Conservation (phyloP, 768 basidiomycete species). For the Rossbeevera mucosa region DNA sequence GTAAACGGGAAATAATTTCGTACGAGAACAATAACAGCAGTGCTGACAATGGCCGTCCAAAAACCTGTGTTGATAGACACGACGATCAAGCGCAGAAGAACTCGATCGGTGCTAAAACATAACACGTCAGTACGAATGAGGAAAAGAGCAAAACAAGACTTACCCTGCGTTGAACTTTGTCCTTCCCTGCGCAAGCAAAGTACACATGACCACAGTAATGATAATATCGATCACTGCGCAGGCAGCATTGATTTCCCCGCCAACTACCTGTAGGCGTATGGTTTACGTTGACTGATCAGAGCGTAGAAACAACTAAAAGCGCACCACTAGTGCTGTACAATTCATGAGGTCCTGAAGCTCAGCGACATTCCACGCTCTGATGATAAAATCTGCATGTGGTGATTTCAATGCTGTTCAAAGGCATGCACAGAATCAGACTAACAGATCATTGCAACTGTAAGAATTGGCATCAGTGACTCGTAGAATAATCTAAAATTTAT, state of each 20-base stretch:
- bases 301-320: neutral
- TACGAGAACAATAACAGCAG: neutral
- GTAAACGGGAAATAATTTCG: neutral
- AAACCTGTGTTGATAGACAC: neutral
- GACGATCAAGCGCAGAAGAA: neutral
- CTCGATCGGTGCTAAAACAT: neutral
- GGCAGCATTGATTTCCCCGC: neutral
- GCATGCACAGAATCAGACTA: neutral
- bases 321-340: neutral
- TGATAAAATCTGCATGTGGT: neutral
- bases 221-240: neutral
- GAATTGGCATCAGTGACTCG: neutral
- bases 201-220: neutral
- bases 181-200: neutral
- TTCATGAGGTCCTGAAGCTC: neutral
- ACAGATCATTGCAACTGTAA: neutral
- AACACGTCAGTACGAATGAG: neutral
- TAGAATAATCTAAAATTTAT: too few species aligned
- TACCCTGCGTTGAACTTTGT: neutral
- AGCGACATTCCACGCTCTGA: neutral
- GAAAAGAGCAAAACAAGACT: neutral
- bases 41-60: neutral
- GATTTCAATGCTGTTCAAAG: neutral
- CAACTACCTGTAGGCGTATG: neutral
- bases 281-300: neutral